A percentile compares a stretch with the other conserved stretches of the same genome.
Evolutionary conservation across 352 stramenopile genomes (phyloP).

Genomic region (Phytophthora pseudosyringae): DNA sequence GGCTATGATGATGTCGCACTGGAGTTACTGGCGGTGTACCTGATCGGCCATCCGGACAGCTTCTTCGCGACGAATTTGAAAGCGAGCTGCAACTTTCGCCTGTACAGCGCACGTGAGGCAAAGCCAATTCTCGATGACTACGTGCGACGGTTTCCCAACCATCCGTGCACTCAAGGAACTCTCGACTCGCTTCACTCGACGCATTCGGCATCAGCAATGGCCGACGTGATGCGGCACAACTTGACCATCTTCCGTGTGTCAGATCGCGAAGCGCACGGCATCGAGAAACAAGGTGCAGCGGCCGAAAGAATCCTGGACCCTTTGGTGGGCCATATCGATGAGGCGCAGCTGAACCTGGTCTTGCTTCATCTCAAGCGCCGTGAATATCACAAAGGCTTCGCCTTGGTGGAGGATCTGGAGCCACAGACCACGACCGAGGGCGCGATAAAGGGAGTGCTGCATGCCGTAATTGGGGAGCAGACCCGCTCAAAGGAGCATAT

Average conservation of each 20-base stretch:
- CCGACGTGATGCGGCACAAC: constrained; percentile 63
- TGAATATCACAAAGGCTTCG: constrained; percentile 59
- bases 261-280: constrained; percentile 9
- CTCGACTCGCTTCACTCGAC: not conserved
- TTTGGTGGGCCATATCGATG: constrained; percentile 51
- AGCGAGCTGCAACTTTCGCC: constrained; percentile 62
- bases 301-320: constrained; percentile 34
- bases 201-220: constrained; percentile 21
- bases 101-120: constrained; percentile 62
- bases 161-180: constrained; percentile 32
- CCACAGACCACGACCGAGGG: constrained; percentile 48
- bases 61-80: constrained; percentile 80
- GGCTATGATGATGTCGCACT: constrained; percentile 78
- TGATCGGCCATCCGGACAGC: constrained; percentile 53
- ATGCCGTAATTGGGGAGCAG: constrained; percentile 66
- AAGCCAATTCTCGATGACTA: constrained; percentile 89
- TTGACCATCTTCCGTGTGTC: constrained; percentile 51
- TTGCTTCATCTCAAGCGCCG: constrained; percentile 56
- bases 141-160: constrained; percentile 48
- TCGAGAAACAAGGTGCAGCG: constrained; percentile 10
- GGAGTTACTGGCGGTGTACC: constrained; percentile 66
- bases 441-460: constrained; percentile 66
- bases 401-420: constrained; percentile 65
- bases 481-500: constrained; percentile 68
- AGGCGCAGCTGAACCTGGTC: constrained; percentile 64